Conservation (phyloP, 2,329 filamentous ascomycete species). For the Nakataea oryzae region DNA sequence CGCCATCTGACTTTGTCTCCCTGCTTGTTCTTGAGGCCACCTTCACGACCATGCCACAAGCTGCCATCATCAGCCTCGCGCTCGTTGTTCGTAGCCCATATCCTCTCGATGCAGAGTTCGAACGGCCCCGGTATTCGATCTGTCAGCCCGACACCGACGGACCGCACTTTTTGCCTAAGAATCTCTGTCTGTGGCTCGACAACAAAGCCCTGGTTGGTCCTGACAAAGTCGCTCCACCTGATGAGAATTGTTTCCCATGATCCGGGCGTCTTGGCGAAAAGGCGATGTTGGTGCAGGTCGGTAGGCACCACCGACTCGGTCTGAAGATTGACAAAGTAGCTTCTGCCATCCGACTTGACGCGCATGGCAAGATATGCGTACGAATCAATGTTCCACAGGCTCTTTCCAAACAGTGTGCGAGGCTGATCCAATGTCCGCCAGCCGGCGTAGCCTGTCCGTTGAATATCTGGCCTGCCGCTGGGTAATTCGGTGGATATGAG, state of each 20-base stretch:
- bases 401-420: constrained; percentile 73
- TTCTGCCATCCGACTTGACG: constrained; percentile 80
- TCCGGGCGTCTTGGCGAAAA: constrained; percentile 69
- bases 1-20: constrained; percentile 31
- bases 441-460: constrained; percentile 78
- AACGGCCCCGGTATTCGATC: constrained; percentile 84
- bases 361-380: constrained; percentile 82
- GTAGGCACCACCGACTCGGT: constrained; percentile 88
- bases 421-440: constrained; percentile 75
- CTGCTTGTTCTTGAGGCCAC: constrained; percentile 28
- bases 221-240: constrained; percentile 84
- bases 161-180: constrained; percentile 74
- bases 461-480: constrained; percentile 57
- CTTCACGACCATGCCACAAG: constrained; percentile 15
- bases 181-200: constrained; percentile 91
- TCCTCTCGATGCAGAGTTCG: constrained; percentile 71
- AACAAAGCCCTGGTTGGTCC: constrained; percentile 86
- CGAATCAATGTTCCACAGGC: constrained; percentile 81
- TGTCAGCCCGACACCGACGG: constrained; percentile 77
- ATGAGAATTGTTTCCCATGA: constrained; percentile 95
- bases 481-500: constrained; percentile 81
- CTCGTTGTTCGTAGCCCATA: constrained; percentile 79
- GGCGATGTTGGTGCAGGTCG: constrained; percentile 89
- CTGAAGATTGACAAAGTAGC: constrained; percentile 92
- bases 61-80: constrained; percentile 21